Evolutionary conservation across 345 rosid species (phyloP).

Genomic region (Rhodamnia rubescens): DNA sequence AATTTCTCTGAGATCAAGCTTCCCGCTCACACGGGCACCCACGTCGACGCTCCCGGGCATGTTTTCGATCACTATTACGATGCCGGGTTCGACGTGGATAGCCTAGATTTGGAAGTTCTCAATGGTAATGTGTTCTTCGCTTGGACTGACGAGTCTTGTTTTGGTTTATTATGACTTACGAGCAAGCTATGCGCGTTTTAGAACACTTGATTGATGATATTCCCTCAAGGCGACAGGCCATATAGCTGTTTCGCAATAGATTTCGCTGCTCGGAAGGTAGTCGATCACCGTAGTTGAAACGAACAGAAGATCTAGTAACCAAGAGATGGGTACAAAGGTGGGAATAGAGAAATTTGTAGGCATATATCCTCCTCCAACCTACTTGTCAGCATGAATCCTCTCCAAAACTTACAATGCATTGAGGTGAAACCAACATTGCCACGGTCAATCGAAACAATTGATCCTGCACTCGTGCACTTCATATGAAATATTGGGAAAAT

Average conservation of each 20-base stretch:
- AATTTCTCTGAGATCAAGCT: constrained; percentile 9
- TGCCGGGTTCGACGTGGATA: constrained; percentile 11
- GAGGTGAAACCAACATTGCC: background rate
- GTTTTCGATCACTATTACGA: constrained; percentile 4
- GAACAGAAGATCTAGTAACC: background rate
- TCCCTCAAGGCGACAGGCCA: background rate
- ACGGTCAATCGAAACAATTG: background rate
- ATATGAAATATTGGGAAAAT: background rate
- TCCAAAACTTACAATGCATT: background rate
- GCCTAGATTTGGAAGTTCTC: constrained; percentile 7
- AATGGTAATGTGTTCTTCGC: background rate
- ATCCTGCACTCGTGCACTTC: background rate
- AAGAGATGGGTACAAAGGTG: background rate
- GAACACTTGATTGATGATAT: background rate
- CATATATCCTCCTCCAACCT: rapidly evolving
- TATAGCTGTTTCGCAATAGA: background rate
- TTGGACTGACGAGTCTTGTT: background rate
- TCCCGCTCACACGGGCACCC: constrained; percentile 8
- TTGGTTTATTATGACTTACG: background rate
- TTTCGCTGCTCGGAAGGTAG: background rate
- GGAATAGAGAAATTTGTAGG: background rate
- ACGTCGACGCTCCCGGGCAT: constrained; percentile 6
- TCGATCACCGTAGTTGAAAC: background rate
- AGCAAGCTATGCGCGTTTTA: background rate
- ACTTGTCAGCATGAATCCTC: background rate